Conservation (phyloP, 2,329 filamentous ascomycete species). For the Diplodia seriata region DNA sequence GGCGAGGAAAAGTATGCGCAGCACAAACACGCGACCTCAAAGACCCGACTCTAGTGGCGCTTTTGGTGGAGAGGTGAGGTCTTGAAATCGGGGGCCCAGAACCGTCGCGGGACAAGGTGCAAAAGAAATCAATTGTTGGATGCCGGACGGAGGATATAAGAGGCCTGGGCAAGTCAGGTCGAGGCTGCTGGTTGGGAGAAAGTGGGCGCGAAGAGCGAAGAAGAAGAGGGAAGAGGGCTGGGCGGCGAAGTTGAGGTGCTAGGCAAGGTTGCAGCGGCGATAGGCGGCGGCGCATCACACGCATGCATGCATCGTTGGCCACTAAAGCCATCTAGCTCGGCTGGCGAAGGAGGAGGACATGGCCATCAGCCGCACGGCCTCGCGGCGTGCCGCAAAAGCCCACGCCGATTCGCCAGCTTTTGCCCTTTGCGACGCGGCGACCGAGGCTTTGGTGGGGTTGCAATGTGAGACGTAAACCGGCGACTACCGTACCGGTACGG, state of each 20-base stretch:
- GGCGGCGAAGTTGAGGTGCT: neutral
- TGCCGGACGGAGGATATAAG: neutral
- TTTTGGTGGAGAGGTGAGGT: conserved; percentile 10
- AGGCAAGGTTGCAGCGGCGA: conserved; percentile 16
- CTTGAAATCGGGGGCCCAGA: neutral
- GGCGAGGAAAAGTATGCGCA: neutral
- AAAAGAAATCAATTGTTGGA: conserved; percentile 5
- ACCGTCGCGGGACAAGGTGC: neutral
- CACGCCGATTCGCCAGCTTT: conserved; percentile 9
- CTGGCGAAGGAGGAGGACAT: conserved; percentile 2
- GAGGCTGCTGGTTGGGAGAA: conserved; percentile 11
- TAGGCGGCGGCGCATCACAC: conserved; percentile 20
- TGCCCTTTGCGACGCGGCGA: neutral
- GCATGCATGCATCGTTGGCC: conserved; percentile 25
- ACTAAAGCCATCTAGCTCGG: conserved; percentile 8
- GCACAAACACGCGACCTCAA: neutral
- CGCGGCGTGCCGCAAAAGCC: neutral
- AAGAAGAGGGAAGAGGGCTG: conserved; percentile 4
- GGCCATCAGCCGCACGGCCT: conserved; percentile 5
- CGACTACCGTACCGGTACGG: neutral
- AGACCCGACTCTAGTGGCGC: neutral
- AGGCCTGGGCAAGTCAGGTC: neutral
- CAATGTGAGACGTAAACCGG: neutral
- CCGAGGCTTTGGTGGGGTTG: conserved; percentile 3
- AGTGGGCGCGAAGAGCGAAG: conserved; percentile 34